These are phyloP conservation scores for Phytophthora syringae DNA, from an alignment of 352 stramenopile species.

Conservation along the genomic window DNA sequence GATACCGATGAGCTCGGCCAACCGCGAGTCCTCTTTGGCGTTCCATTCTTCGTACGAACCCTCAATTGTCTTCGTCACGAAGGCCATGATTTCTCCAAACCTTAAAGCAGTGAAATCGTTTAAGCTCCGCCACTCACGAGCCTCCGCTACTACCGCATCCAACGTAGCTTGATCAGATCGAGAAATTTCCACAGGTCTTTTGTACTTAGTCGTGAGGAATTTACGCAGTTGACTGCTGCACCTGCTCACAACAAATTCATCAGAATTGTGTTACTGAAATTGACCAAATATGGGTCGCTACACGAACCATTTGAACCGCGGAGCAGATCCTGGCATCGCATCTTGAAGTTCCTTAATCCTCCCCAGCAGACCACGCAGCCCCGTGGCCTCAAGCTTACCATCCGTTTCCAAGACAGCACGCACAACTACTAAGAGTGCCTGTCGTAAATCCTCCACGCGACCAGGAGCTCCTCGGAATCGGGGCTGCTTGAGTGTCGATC, in stretches of 20 bases:
- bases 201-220: constrained; percentile 22
- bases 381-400: constrained; percentile 11
- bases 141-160: neutral
- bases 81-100: constrained; percentile 11
- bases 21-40: constrained; percentile 5
- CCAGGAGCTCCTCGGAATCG: neutral
- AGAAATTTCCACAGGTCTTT: constrained; percentile 8
- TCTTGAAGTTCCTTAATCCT: constrained; percentile 19
- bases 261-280: too few species aligned
- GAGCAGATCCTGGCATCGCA: constrained; percentile 1
- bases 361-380: constrained; percentile 12
- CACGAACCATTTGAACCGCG: constrained; percentile 24
- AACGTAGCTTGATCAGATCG: constrained; percentile 1
- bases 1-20: constrained; percentile 15
- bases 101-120: constrained; percentile 13
- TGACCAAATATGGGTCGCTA: neutral
- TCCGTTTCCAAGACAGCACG: constrained; percentile 11
- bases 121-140: constrained; percentile 8
- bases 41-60: constrained; percentile 20
- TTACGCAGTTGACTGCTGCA: constrained; percentile 12
- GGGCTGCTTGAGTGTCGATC: neutral
- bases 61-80: constrained; percentile 5
- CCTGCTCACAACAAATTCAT: constrained; percentile 10
- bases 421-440: constrained; percentile 5
- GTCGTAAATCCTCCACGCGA: constrained; percentile 18